Percentiles rank a stretch among this genome's conserved stretches.
Conservation (phyloP, 208 protist species). For the Trypanosoma avium region DNA sequence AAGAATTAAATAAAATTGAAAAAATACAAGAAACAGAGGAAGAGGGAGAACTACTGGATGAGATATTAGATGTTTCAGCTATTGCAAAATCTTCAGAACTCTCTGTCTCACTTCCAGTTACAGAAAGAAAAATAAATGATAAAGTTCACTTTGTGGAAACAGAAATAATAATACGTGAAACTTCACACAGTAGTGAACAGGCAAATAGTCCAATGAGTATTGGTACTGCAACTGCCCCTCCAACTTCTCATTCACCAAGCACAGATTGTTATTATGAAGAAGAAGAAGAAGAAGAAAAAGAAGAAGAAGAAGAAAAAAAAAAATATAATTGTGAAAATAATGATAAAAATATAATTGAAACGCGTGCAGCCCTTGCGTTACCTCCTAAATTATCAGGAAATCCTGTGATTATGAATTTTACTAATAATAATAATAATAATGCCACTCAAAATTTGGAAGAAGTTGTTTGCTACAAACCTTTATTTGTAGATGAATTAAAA, state of each 20-base stretch:
- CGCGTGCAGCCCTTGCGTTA: no score
- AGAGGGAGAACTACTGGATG: not conserved
- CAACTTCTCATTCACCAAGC: not conserved
- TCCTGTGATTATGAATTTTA: no score
- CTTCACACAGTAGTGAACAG: not conserved
- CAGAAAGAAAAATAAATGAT: not conserved
- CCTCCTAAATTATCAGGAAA: no score
- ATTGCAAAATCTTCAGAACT: conserved; percentile 7
- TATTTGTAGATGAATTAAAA: no score
- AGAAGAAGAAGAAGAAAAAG: no score
- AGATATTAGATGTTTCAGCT: conserved; percentile 6
- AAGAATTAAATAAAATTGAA: not conserved
- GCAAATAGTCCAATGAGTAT: not conserved
- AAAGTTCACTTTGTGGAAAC: not conserved
- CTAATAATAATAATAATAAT: no score
- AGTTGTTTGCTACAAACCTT: no score
- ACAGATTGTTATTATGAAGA: not conserved
- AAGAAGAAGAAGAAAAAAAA: no score
- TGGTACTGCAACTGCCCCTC: not conserved
- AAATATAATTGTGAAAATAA: no score
- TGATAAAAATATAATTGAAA: no score
- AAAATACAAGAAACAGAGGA: not conserved
- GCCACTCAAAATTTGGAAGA: no score
- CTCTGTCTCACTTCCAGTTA: not conserved
- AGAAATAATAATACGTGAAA: no score